phyloP scores from a whole-genome alignment of 352 stramenopile species.

The Pythium brassicae region DNA sequence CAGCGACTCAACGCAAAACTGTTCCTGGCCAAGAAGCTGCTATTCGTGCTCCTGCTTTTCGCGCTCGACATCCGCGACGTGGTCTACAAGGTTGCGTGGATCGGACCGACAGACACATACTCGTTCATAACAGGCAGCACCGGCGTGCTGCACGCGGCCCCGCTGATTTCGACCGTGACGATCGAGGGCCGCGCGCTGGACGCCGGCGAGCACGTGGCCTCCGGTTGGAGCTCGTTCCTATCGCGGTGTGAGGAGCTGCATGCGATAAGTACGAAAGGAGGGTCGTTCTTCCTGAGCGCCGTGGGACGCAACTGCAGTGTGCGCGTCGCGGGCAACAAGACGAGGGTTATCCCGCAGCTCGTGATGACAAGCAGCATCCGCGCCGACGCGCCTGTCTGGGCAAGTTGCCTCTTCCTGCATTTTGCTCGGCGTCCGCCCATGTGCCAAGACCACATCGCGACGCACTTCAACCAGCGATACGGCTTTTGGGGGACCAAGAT shows the following conservation, averaged over 20 bases:
- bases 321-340: conserved; percentile 9
- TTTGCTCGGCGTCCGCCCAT: conserved; percentile 41
- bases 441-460: conserved; percentile 57
- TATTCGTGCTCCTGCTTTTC: conserved; percentile 22
- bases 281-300: conserved; percentile 15
- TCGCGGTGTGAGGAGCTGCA: too few relatives aligned
- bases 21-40: neutral
- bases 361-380: conserved; percentile 28
- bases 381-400: conserved; percentile 53
- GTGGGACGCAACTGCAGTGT: conserved; percentile 21
- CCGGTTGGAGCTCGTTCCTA: too few relatives aligned
- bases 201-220: conserved; percentile 4
- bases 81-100: conserved; percentile 26
- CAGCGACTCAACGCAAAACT: too few relatives aligned
- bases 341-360: conserved; percentile 29
- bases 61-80: conserved; percentile 30
- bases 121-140: too few relatives aligned
- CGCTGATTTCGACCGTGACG: too few relatives aligned
- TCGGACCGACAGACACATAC: conserved; percentile 21
- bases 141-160: too few relatives aligned
- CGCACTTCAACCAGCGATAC: conserved; percentile 42
- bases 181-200: too few relatives aligned
- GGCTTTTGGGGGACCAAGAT: conserved; percentile 22
- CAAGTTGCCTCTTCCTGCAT: conserved; percentile 49
- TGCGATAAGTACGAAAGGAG: too few relatives aligned